A percentile compares a stretch with the other conserved stretches of the same genome.
phyloP scores from a whole-genome alignment of 495 filamentous ascomycete species.

The Oidiodendron maius region DNA sequence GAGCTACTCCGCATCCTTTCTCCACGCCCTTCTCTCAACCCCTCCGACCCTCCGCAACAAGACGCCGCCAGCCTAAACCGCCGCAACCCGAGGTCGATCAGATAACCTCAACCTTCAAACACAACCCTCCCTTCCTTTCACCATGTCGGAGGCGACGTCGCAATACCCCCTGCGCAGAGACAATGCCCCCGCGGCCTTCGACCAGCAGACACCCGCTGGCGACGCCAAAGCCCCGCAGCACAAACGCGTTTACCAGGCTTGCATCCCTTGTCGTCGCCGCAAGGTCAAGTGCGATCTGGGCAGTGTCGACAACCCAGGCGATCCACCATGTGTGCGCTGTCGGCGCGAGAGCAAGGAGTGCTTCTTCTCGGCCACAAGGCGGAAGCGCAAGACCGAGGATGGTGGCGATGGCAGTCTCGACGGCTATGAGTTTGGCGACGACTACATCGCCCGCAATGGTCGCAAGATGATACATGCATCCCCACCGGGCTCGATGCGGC shows the following conservation, averaged over 20 bases:
- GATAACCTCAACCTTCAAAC: slow-evolving; percentile 7
- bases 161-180: slow-evolving; percentile 15
- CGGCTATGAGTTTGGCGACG: slow-evolving; percentile 45
- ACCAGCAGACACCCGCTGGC: slow-evolving; percentile 6
- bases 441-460: slow-evolving; percentile 49
- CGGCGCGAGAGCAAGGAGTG: slow-evolving; percentile 90
- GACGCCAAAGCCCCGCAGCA: slow-evolving; percentile 38
- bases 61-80: slow-evolving; percentile 20
- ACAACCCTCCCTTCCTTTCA: background rate
- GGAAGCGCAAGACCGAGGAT: slow-evolving; percentile 82
- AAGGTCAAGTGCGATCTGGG: slow-evolving; percentile 91
- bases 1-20: too few relatives aligned
- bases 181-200: slow-evolving; percentile 12
- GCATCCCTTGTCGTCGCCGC: slow-evolving; percentile 83
- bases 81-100: slow-evolving; percentile 9
- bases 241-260: slow-evolving; percentile 76
- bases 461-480: slow-evolving; percentile 40
- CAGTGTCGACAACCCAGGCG: slow-evolving; percentile 81
- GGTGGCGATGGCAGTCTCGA: slow-evolving; percentile 45
- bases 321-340: slow-evolving; percentile 91
- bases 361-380: slow-evolving; percentile 91
- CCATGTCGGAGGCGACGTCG: slow-evolving; percentile 16
- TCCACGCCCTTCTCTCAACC: background rate
- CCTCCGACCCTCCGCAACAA: slow-evolving; percentile 8
- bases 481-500: slow-evolving; percentile 21